Evolutionary conservation across 352 stramenopile genomes (phyloP), one percentile per base, ranked within the genome.

Genomic region (Phytophthora cryptogea): DNA sequence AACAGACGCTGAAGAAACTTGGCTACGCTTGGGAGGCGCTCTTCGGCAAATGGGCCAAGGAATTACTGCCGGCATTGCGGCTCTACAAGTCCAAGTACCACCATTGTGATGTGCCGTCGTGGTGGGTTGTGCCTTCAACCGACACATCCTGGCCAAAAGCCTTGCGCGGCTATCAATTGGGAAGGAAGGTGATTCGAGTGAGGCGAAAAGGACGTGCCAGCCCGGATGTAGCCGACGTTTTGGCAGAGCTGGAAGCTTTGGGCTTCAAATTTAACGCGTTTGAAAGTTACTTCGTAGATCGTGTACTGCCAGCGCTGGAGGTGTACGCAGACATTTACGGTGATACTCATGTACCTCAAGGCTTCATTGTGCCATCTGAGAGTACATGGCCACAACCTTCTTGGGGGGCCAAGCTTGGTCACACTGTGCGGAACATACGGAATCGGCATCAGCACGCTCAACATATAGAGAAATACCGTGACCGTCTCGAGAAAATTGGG

Each of bases 341-440:
- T 10, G 80, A 98, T 64, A 80, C 92, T 27, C 76, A 94, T 46
- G 89, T 98, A 2, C 88, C 90, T 16, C 80, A 95, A 67, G 81
- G 84, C n/a, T 98, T 96, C 63, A 84, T 92, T 20, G 86, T 98
- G 1, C 89, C 90, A 20, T 78, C 75, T 28, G 72, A 90, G 41
- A 74, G 82, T 31, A 63, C 78, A 13, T 98, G 90, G 89, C 87
- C 90, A 10, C 71, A 85, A 44, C 71, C 86, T 44, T 83, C 86
- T 7, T 90, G 85, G 77, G 91, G 91, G 7, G 78, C 97, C 20
- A 86, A 93, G 42, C 74, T 98, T 17, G 92, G 92, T 14, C 84
- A 92, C 43, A 82, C 86, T 9, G 90, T 97, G 1, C 92, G 92
- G 72, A 88, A 92, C 37, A 98, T 98, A 63, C 88, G 92, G 50